A percentile compares a stretch with the other conserved stretches of the same genome.
These are phyloP conservation scores for Xylaria sp. DNA, from an alignment of 2,329 filamentous ascomycete species.

Conservation along the genomic window DNA sequence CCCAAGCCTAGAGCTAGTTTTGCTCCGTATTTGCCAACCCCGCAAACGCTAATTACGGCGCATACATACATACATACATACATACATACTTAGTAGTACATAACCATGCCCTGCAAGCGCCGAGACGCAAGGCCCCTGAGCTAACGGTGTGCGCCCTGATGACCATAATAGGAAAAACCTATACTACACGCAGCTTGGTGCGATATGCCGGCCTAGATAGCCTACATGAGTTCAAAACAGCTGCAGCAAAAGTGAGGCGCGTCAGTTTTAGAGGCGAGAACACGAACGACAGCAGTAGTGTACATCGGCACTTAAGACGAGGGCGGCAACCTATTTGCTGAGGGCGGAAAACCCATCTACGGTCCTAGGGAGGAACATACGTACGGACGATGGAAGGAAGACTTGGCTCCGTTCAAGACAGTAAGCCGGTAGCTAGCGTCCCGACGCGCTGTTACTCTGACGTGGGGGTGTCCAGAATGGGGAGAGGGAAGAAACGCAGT, in stretches of 20 bases:
- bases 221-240: slow-evolving; percentile 13
- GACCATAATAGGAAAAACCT: slow-evolving; percentile 1
- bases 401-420: slow-evolving; percentile 20
- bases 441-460: slow-evolving; percentile 33
- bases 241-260: slow-evolving; percentile 17
- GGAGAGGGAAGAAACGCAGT: neutral
- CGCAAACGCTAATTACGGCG: slow-evolving; percentile 27
- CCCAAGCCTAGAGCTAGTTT: neutral
- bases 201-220: neutral
- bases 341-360: neutral
- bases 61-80: neutral
- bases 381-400: neutral
- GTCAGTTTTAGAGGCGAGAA: slow-evolving; percentile 13
- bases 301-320: slow-evolving; percentile 8
- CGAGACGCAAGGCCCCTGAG: slow-evolving; percentile 27
- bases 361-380: slow-evolving; percentile 7
- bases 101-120: slow-evolving; percentile 21
- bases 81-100: neutral
- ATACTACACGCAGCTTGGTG: neutral
- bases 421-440: slow-evolving; percentile 29
- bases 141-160: slow-evolving; percentile 3
- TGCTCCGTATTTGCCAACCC: slow-evolving; percentile 21
- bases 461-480: slow-evolving; percentile 17
- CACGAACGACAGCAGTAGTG: neutral
- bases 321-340: slow-evolving; percentile 1